Evolutionary conservation across 2,329 filamentous ascomycete genomes (phyloP).

Genomic region (Polytolypa hystricis): DNA sequence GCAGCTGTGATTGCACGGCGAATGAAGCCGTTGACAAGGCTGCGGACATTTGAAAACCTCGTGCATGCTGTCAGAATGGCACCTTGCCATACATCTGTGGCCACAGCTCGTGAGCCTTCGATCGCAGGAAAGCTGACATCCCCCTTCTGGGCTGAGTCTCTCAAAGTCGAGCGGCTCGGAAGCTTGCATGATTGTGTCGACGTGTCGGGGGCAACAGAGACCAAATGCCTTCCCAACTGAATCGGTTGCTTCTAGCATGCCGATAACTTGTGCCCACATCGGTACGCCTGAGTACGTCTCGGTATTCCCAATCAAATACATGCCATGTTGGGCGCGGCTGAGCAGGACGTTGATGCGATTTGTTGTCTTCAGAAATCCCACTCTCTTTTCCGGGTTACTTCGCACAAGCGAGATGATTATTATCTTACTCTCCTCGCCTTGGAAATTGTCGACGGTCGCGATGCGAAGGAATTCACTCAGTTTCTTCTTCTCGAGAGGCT

Average conservation of each 20-base stretch:
- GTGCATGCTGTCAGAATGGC: neutral
- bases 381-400: conserved; percentile 17
- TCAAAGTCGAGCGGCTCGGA: too few species aligned
- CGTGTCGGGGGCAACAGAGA: too few species aligned
- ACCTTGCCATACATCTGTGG: conserved; percentile 12
- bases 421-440: conserved; percentile 26
- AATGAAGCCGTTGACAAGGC: conserved; percentile 5
- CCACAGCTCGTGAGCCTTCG: conserved; percentile 14
- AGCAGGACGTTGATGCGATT: conserved; percentile 27
- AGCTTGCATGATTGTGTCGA: too few species aligned
- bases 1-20: conserved; percentile 13
- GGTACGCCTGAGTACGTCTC: conserved; percentile 14
- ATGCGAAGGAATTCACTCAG: conserved; percentile 18
- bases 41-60: neutral
- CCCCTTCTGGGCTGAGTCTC: conserved; percentile 16
- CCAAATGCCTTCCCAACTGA: too few species aligned
- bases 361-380: conserved; percentile 22
- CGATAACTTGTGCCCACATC: too few species aligned
- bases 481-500: too few species aligned
- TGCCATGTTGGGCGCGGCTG: conserved; percentile 21
- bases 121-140: conserved; percentile 1
- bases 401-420: conserved; percentile 23
- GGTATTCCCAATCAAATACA: conserved; percentile 24
- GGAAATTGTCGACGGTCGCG: conserved; percentile 23
- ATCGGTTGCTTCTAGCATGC: too few species aligned